Conservation (phyloP, 495 filamentous ascomycete species). For the Penicillium paxilli region DNA sequence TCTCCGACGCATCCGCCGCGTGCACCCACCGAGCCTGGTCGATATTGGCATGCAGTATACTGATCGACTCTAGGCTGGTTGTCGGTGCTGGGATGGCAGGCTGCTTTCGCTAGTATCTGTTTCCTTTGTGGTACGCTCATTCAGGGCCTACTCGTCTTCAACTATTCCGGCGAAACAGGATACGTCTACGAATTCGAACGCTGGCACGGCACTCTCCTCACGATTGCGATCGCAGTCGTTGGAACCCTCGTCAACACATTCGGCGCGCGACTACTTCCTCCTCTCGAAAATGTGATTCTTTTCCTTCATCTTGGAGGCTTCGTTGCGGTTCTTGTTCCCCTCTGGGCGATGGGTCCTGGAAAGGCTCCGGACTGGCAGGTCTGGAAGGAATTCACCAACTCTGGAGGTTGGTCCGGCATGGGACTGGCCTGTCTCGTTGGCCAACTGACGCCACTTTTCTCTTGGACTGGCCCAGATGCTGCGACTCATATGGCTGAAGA, state of each 20-base stretch:
- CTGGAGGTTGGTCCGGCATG: constrained; percentile 44
- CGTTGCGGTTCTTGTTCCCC: constrained; percentile 47
- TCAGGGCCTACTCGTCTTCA: constrained; percentile 48
- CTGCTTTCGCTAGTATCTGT: constrained; percentile 32
- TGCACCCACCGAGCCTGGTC: too few species aligned
- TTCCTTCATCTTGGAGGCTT: constrained; percentile 49
- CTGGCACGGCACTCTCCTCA: constrained; percentile 45
- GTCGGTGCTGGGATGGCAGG: constrained; percentile 49
- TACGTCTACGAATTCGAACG: constrained; percentile 30
- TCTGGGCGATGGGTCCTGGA: constrained; percentile 45
- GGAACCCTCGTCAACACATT: constrained; percentile 47
- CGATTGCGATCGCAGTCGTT: constrained; percentile 40
- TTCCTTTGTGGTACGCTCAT: constrained; percentile 46
- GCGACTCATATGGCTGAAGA: constrained; percentile 51
- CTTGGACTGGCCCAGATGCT: constrained; percentile 40
- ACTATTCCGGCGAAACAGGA: constrained; percentile 32
- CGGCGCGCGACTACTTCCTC: constrained; percentile 35
- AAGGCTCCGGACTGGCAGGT: constrained; percentile 29
- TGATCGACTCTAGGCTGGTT: constrained; percentile 40
- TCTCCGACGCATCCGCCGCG: too few species aligned
- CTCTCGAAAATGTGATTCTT: constrained; percentile 44
- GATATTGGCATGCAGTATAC: too few species aligned
- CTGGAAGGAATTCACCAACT: constrained; percentile 48
- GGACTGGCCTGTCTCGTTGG: constrained; percentile 45
- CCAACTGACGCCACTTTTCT: constrained; percentile 40